These are phyloP conservation scores for Phytopythium boreale DNA, from an alignment of 352 stramenopile genomes.

Conservation along the genomic window DNA sequence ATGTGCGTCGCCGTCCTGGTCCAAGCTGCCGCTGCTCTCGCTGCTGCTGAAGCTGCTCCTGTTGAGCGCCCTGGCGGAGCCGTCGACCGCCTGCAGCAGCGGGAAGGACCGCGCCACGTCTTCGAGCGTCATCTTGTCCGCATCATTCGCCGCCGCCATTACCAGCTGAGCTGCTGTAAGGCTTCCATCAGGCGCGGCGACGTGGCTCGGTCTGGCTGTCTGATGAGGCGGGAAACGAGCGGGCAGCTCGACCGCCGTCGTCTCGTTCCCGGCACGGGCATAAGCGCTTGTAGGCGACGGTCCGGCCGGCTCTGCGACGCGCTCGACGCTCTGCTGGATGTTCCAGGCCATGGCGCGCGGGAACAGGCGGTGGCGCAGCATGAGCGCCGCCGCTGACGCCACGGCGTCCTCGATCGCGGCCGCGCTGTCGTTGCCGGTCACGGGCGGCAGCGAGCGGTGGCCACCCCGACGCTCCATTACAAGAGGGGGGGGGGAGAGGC, in stretches of 20 bases:
- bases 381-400: slow-evolving; percentile 16
- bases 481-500: too few species aligned
- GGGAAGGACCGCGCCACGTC: slow-evolving; percentile 39
- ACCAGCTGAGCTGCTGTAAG: slow-evolving; percentile 1
- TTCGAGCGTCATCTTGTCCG: slow-evolving; percentile 6
- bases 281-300: background rate
- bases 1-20: background rate
- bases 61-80: background rate
- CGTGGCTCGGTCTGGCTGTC: background rate
- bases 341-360: slow-evolving; percentile 62
- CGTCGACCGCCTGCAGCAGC: slow-evolving; percentile 25
- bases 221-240: background rate
- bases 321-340: slow-evolving; percentile 25
- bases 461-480: background rate
- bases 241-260: background rate
- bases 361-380: slow-evolving; percentile 60
- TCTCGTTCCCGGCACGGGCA: background rate
- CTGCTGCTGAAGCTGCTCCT: background rate
- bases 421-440: background rate
- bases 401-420: slow-evolving; percentile 19
- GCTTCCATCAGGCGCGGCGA: background rate
- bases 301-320: slow-evolving; percentile 4
- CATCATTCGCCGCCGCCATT: slow-evolving; percentile 4
- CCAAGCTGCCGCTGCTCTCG: background rate
- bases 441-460: background rate